phyloP scores from a whole-genome alignment of 352 stramenopile species.

The Globisporangium carolinianum region DNA sequence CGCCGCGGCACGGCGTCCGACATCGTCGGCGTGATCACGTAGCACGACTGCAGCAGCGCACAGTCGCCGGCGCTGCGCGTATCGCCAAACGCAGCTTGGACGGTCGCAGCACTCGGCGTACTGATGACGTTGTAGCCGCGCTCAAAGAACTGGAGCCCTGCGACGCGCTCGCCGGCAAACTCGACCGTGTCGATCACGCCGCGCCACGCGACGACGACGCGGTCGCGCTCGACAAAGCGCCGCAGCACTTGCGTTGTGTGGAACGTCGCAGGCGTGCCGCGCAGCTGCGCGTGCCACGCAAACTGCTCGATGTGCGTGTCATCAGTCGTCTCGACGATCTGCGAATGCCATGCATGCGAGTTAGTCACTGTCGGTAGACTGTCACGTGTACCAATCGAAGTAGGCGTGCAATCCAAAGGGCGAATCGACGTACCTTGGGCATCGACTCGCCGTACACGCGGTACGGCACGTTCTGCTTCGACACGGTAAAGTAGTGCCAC shows the following conservation, averaged over 20 bases:
- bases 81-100: too few species aligned
- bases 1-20: neutral
- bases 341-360: neutral
- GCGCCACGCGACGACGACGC: constrained; percentile 32
- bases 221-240: constrained; percentile 23
- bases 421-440: neutral
- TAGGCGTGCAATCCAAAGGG: too few species aligned
- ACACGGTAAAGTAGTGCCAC: constrained; percentile 24
- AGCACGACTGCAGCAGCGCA: constrained; percentile 32
- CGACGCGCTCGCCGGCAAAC: constrained; percentile 24
- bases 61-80: too few species aligned
- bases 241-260: constrained; percentile 27
- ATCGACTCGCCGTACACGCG: constrained; percentile 22
- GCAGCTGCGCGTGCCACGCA: constrained; percentile 14
- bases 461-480: constrained; percentile 19
- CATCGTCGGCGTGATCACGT: constrained; percentile 27
- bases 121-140: constrained; percentile 37
- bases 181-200: constrained; percentile 30
- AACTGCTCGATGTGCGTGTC: constrained; percentile 28
- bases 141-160: constrained; percentile 30
- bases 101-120: constrained; percentile 4
- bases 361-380: too few species aligned
- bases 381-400: too few species aligned
- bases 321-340: constrained; percentile 25
- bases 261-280: constrained; percentile 16